A percentile compares a stretch with the other conserved stretches of the same genome.
Evolutionary conservation across 768 basidiomycete species (phyloP).

Genomic region (Leccinum imitatum): DNA sequence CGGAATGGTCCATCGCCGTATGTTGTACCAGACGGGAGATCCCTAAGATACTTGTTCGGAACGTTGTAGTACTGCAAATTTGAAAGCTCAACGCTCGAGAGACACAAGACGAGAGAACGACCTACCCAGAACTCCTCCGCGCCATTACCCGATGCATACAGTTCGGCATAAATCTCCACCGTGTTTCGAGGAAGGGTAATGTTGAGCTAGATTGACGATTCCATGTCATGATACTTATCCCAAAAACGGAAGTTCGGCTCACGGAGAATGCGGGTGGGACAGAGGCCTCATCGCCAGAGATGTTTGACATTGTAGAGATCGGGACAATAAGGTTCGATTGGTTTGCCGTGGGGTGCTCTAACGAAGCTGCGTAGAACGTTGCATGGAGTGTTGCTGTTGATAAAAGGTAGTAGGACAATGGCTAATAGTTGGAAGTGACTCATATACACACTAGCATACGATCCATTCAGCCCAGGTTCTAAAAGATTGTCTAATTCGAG

Average conservation of each 20-base stretch:
- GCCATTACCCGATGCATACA: conserved; percentile 67
- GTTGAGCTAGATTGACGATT: conserved; percentile 44
- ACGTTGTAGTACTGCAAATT: conserved; percentile 61
- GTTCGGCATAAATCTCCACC: conserved; percentile 64
- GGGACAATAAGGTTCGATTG: conserved; percentile 68
- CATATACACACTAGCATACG: conserved; percentile 60
- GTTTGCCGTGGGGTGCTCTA: conserved; percentile 52
- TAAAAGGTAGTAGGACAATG: not conserved
- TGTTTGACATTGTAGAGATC: conserved; percentile 60
- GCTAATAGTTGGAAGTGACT: not conserved
- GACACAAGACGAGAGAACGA: not conserved
- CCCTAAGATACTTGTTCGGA: conserved; percentile 55
- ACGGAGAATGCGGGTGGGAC: conserved; percentile 77
- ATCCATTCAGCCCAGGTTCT: conserved; percentile 53
- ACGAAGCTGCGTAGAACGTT: conserved; percentile 68
- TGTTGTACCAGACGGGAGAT: conserved; percentile 52
- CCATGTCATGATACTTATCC: not conserved
- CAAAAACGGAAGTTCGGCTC: conserved; percentile 9
- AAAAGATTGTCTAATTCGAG: conserved; percentile 73
- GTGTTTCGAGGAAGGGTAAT: conserved; percentile 71
- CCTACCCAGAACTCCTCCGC: conserved; percentile 79
- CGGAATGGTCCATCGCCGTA: conserved; percentile 54
- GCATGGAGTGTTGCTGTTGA: conserved; percentile 61
- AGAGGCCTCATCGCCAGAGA: conserved; percentile 69
- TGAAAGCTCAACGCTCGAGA: conserved; percentile 1